phyloP scores from a whole-genome alignment of 1,139 yeast species.

The Pichia sp. region DNA sequence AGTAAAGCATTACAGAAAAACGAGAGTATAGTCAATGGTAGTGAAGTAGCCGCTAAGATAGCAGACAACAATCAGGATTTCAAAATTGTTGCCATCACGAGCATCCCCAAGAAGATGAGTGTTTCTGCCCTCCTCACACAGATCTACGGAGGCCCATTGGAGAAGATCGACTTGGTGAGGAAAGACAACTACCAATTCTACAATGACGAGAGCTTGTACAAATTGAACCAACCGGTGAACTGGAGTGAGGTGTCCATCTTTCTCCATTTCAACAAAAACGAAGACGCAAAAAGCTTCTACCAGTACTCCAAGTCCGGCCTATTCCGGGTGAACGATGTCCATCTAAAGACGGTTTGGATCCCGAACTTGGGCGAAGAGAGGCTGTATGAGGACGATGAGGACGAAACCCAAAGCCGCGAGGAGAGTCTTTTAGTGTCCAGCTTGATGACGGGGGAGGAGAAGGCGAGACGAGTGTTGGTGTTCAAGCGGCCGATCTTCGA shows the following conservation, averaged over 20 bases:
- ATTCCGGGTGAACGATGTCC: constrained; percentile 58
- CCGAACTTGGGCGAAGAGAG: constrained; percentile 13
- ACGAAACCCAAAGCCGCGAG: not conserved
- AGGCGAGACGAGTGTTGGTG: constrained; percentile 31
- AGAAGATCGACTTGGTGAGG: constrained; percentile 37
- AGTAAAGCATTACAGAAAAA: constrained; percentile 10
- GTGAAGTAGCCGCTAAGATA: constrained; percentile 4
- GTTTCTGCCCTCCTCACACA: constrained; percentile 51
- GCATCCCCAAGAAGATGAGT: constrained; percentile 42
- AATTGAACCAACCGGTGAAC: constrained; percentile 18
- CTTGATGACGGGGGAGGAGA: constrained; percentile 24
- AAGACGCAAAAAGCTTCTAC: constrained; percentile 55
- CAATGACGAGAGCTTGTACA: constrained; percentile 8
- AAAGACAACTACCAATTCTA: constrained; percentile 15
- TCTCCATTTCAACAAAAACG: constrained; percentile 49
- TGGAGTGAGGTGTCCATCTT: constrained; percentile 36
- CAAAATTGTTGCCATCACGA: constrained; percentile 32
- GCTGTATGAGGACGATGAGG: not conserved
- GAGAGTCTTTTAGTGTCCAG: constrained; percentile 7
- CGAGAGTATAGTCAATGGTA: constrained; percentile 7
- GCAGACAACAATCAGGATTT: constrained; percentile 13
- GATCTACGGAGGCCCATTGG: constrained; percentile 73
- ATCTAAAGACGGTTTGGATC: constrained; percentile 36
- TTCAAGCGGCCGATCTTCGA: constrained; percentile 28
- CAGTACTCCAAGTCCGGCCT: constrained; percentile 52